Evolutionary conservation across 805 yeast genomes (phyloP).

Genomic region (Saturnispora quitensis): DNA sequence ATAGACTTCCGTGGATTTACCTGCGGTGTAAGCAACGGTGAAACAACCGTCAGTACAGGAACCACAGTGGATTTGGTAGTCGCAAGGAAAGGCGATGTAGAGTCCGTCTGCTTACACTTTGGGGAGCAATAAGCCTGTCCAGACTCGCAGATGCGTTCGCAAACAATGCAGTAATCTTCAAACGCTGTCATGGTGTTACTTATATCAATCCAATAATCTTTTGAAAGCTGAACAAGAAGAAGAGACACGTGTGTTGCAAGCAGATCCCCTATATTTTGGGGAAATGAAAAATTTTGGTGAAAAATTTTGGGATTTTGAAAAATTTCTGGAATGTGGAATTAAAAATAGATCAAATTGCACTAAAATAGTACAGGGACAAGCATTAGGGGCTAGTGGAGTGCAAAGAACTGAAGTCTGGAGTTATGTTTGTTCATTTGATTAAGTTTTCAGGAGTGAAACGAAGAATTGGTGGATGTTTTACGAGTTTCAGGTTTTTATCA

Average conservation of each 20-base stretch:
- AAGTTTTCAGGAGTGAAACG: not conserved
- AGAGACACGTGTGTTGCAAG: not conserved
- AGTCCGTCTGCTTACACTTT: conserved; percentile 22
- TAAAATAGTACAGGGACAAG: not conserved
- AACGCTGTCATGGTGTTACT: conserved; percentile 29
- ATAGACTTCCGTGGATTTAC: conserved; percentile 11
- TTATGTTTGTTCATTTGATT: not conserved
- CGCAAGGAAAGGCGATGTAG: conserved; percentile 20
- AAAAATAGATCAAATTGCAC: not conserved
- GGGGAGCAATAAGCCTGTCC: conserved; percentile 29
- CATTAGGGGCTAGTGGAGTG: not conserved
- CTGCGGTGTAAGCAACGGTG: conserved; percentile 26
- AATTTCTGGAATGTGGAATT: conserved; percentile 3
- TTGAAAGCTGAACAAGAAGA: not conserved
- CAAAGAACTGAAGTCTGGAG: not conserved
- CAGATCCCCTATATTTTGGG: not conserved
- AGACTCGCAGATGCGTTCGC: conserved; percentile 27
- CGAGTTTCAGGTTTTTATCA: not conserved
- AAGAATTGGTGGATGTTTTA: not conserved
- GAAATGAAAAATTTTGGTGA: not conserved
- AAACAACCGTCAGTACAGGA: conserved; percentile 15
- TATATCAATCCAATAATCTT: not conserved
- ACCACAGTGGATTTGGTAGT: conserved; percentile 11
- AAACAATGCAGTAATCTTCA: conserved; percentile 30
- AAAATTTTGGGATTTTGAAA: not conserved